Conservation (phyloP, 345 rosid genomes). For the Lagerstroemia speciosa region DNA sequence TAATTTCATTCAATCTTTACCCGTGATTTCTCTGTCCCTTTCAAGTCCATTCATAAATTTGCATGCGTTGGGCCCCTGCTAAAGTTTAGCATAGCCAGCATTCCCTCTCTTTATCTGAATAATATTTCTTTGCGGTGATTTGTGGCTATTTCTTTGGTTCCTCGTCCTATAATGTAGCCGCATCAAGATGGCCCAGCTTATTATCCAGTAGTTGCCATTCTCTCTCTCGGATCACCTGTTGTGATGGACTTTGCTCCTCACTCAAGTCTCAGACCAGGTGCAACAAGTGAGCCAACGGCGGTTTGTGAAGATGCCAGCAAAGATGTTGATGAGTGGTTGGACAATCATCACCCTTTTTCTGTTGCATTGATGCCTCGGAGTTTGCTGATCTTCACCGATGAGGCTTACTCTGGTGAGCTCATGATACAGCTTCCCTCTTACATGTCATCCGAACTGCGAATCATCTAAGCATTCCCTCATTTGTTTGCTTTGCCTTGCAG, state of each 20-base stretch:
- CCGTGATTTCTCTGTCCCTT: neutral
- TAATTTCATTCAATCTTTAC: neutral
- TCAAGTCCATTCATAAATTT: neutral
- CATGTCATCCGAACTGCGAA: neutral
- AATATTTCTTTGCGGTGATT: neutral
- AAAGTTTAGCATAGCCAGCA: neutral
- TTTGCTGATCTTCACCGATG: conserved; percentile 77
- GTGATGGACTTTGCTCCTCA: conserved; percentile 86
- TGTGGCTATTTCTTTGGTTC: neutral
- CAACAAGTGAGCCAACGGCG: neutral
- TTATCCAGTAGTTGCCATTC: conserved; percentile 76
- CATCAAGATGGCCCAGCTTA: conserved; percentile 98
- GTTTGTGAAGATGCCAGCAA: conserved; percentile 10
- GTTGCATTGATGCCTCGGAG: conserved; percentile 71
- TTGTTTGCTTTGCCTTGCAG: conserved; percentile 28
- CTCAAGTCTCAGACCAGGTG: conserved; percentile 34
- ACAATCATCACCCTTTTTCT: conserved; percentile 44
- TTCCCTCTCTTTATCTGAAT: neutral
- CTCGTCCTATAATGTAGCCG: conserved; percentile 35
- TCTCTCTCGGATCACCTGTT: conserved; percentile 75
- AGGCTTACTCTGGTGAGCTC: conserved; percentile 49
- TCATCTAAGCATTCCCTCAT: neutral
- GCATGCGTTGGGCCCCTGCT: neutral
- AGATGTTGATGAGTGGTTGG: conserved; percentile 19
- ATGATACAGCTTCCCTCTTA: neutral